Evolutionary conservation across 2,329 filamentous ascomycete species (phyloP).

Genomic region (Fonsecaea pedrosoi): DNA sequence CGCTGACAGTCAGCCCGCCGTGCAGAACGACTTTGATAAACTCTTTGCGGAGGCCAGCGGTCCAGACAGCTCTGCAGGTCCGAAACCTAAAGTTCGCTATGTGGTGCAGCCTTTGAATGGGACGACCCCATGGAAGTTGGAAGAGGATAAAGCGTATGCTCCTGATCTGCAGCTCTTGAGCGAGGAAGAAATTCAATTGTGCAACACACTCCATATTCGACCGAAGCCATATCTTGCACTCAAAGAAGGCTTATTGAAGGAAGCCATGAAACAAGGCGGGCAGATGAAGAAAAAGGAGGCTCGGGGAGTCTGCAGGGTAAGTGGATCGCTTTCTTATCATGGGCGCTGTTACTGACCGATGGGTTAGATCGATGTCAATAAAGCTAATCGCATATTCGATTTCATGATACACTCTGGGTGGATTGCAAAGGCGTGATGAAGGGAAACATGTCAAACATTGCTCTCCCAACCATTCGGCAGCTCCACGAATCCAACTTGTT

Average conservation of each 20-base stretch:
- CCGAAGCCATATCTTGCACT: conserved; percentile 95
- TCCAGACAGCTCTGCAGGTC: conserved; percentile 45
- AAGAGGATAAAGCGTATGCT: conserved; percentile 72
- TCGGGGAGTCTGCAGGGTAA: conserved; percentile 75
- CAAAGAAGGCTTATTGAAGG: conserved; percentile 89
- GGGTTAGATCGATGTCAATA: conserved; percentile 75
- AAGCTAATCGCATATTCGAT: conserved; percentile 86
- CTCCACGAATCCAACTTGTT: neutral
- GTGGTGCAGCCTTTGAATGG: conserved; percentile 57
- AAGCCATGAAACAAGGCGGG: conserved; percentile 87
- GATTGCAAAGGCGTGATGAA: conserved; percentile 76
- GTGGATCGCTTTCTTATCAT: conserved; percentile 15
- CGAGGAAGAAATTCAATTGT: conserved; percentile 83
- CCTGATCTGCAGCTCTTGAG: conserved; percentile 83
- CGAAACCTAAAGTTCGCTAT: conserved; percentile 58
- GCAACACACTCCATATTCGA: conserved; percentile 80
- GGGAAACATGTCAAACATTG: neutral
- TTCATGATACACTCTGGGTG: conserved; percentile 93
- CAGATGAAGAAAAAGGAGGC: conserved; percentile 92
- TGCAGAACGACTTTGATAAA: conserved; percentile 61
- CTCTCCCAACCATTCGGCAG: neutral
- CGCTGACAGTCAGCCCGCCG: conserved; percentile 44
- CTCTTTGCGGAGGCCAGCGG: conserved; percentile 62
- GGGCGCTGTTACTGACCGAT: conserved; percentile 22
- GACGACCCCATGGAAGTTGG: conserved; percentile 65